Evolutionary conservation across 2,329 filamentous ascomycete species (phyloP).

Genomic region (Calonectria pteridis): DNA sequence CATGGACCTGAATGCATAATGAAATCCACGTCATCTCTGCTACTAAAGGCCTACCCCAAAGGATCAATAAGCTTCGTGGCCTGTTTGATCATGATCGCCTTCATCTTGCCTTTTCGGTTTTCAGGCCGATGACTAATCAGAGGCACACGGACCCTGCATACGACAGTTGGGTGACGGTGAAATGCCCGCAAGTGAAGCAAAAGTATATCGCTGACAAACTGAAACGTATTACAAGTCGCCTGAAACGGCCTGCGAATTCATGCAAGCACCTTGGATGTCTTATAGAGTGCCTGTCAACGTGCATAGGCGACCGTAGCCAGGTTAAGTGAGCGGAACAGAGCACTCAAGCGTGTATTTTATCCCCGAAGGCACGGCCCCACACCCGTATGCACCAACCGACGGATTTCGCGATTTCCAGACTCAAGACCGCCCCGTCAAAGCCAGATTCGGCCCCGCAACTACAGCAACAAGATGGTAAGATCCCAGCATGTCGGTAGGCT

Average conservation of each 20-base stretch:
- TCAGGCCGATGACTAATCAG: neutral
- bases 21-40: neutral
- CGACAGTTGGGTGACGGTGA: neutral
- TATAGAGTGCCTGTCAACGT: neutral
- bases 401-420: neutral
- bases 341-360: neutral
- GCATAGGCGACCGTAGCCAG: too few relatives aligned
- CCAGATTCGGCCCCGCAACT: neutral
- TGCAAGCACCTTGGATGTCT: too few relatives aligned
- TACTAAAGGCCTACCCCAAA: neutral
- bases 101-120: neutral
- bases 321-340: constrained; percentile 1
- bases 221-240: neutral
- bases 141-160: neutral
- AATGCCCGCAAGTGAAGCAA: neutral
- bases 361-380: neutral
- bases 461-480: neutral
- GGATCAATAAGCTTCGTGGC: neutral
- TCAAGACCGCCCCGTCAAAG: neutral
- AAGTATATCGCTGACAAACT: neutral
- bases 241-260: neutral
- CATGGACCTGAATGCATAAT: neutral
- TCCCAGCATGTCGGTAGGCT: neutral
- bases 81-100: neutral
- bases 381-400: neutral